Base-by-base conservation (phyloP, 1,139 yeast genomes). In the Hyphopichia pseudoburtonii region DNA sequence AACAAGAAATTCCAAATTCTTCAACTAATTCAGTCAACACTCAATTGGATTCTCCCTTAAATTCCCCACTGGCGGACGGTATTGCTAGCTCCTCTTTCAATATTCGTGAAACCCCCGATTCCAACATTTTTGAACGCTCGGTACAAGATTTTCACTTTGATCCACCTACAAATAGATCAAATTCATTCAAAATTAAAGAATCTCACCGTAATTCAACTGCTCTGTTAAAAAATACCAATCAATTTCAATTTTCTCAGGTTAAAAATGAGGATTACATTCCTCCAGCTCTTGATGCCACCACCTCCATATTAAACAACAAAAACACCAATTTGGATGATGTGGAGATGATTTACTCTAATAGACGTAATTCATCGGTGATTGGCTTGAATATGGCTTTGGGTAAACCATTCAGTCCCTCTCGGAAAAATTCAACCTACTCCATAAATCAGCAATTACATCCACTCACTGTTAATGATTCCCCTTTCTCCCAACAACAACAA, bases 271-370 rank as follows among this genome's bases (percentile, higher is more conserved):
- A 86, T 57, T 79, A 69, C 48, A 85, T 86, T 35, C 89, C 95
- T 1, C 89, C 96, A 2, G 89, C 89, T 8, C 68, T 88, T 52
- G 95, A 86, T 52, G 90, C 90, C 8, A 76, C 90, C 18, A 78
- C 92, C 3, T 72, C 79, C 33, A 72, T 83, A 26, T 69, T 86
- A 35, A 73, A 74, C 30, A 82, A 79, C 48, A 64, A 74, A 30
- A 61, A 67, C 36, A 68, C 84, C 11, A 77, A 82, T 50, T 70
- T 84, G 44, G 84, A 82, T 50, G 75, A 78, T 41, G 78, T 85
- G 17, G 92, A 86, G 46, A 78, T 86, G 69, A 76, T 85, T 27
- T 81, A 75, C 57, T 71, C 82, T 27, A 60, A 63, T 35, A 72
- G 90, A 50, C 73, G 90, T 46, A 62, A 57, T 34, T 78, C 86